These are phyloP conservation scores for Barbarea vulgaris DNA, from an alignment of 345 rosid genomes.

Conservation along the genomic window DNA sequence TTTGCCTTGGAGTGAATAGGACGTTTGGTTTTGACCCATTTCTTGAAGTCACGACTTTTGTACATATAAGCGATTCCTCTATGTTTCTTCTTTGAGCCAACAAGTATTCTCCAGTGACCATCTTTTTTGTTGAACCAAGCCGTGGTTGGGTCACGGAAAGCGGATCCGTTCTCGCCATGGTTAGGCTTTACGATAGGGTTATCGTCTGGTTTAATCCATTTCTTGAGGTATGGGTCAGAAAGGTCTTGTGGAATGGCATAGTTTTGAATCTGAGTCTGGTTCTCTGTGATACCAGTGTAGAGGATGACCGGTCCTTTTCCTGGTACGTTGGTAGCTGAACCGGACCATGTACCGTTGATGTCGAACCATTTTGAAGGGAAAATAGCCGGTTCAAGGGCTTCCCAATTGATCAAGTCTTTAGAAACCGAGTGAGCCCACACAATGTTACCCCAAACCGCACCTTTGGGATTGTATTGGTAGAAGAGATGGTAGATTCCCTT, in stretches of 20 bases:
- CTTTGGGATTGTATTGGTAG: constrained; percentile 90
- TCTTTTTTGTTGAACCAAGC: constrained; percentile 63
- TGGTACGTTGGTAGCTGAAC: constrained; percentile 75
- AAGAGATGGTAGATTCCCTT: constrained; percentile 82
- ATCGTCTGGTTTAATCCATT: constrained; percentile 75
- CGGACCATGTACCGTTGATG: constrained; percentile 83
- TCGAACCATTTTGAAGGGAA: constrained; percentile 69
- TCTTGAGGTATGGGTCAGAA: constrained; percentile 75
- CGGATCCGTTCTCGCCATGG: constrained; percentile 53
- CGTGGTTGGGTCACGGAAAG: constrained; percentile 92
- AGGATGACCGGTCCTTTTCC: constrained; percentile 62
- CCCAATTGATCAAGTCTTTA: constrained; percentile 77
- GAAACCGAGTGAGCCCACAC: constrained; percentile 96
- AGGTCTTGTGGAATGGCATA: constrained; percentile 68
- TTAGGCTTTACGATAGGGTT: constrained; percentile 64
- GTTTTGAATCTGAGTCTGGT: constrained; percentile 64
- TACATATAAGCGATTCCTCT: constrained; percentile 74
- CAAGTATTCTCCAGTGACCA: constrained; percentile 62
- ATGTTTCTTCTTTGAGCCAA: constrained; percentile 54
- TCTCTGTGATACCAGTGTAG: constrained; percentile 68
- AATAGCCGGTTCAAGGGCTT: constrained; percentile 64
- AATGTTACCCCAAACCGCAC: constrained; percentile 92
- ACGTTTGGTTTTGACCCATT: constrained; percentile 64
- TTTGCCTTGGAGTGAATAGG: constrained; percentile 56
- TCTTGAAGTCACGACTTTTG: constrained; percentile 62